These are phyloP conservation scores for Pythium plurisporium DNA, from an alignment of 352 stramenopile species.

Conservation along the genomic window DNA sequence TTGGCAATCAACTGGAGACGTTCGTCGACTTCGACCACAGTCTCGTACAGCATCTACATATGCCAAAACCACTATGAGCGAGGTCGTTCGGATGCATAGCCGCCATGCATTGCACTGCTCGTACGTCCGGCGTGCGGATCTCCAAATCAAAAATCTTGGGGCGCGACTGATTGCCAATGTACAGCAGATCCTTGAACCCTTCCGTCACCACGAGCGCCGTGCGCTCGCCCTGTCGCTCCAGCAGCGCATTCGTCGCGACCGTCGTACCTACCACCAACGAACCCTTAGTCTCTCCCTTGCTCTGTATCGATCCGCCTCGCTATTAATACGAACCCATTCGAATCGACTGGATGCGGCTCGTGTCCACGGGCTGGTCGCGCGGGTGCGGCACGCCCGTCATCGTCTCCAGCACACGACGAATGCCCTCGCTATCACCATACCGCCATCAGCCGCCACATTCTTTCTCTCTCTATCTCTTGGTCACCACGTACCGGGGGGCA, in stretches of 20 bases:
- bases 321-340: constrained; percentile 85
- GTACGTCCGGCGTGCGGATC: constrained; percentile 88
- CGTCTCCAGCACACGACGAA: constrained; percentile 93
- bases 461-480: too few relatives aligned
- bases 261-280: constrained; percentile 81
- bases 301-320: not conserved
- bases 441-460: too few relatives aligned
- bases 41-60: constrained; percentile 92
- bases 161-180: constrained; percentile 98
- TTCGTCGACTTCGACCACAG: constrained; percentile 97
- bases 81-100: not conserved
- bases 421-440: constrained; percentile 61
- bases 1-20: constrained; percentile 90
- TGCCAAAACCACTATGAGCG: not conserved
- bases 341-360: constrained; percentile 92
- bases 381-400: constrained; percentile 89
- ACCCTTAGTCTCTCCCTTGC: not conserved
- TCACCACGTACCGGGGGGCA: constrained; percentile 89
- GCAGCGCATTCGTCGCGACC: constrained; percentile 98
- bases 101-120: not conserved
- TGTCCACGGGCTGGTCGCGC: constrained; percentile 82
- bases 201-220: constrained; percentile 94
- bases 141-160: constrained; percentile 96
- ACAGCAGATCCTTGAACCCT: constrained; percentile 95
- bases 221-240: constrained; percentile 95